Evolutionary conservation across 2,329 filamentous ascomycete species (phyloP).

Genomic region (Alternaria longipes): DNA sequence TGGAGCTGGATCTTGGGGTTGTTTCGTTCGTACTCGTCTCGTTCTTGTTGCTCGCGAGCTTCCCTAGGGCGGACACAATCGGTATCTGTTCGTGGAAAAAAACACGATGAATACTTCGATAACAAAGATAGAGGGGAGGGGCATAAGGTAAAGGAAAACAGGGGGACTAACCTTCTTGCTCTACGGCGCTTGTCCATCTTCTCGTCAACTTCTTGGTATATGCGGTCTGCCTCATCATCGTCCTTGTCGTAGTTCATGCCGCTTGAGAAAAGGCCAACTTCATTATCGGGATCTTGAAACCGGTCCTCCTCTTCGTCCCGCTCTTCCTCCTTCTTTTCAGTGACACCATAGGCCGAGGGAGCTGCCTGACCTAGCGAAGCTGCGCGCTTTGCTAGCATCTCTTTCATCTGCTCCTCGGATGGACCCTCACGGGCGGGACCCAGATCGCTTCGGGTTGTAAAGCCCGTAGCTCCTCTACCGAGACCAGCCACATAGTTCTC

Average conservation of each 20-base stretch:
- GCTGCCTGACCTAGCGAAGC: conserved; percentile 79
- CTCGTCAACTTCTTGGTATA: conserved; percentile 95
- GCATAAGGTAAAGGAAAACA: conserved; percentile 30
- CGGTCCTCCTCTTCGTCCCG: conserved; percentile 79
- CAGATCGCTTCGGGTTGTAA: conserved; percentile 95
- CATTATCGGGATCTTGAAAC: conserved; percentile 96
- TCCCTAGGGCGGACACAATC: conserved; percentile 79
- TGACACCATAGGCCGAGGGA: conserved; percentile 76
- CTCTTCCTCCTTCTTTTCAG: conserved; percentile 74
- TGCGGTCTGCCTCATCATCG: conserved; percentile 95
- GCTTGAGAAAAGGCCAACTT: conserved; percentile 92
- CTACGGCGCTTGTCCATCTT: conserved; percentile 93
- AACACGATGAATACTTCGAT: conserved; percentile 70
- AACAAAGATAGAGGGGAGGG: conserved; percentile 37
- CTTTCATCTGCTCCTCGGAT: conserved; percentile 97
- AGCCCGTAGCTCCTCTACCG: conserved; percentile 95
- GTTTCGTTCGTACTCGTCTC: conserved; percentile 93
- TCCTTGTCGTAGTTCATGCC: conserved; percentile 92
- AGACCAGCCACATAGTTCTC: conserved; percentile 85
- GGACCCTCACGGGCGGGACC: conserved; percentile 95
- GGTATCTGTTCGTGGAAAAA: conserved; percentile 77
- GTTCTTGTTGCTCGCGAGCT: conserved; percentile 89
- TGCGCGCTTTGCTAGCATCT: conserved; percentile 92
- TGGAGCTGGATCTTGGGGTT: conserved; percentile 99
- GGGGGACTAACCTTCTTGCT: conserved; percentile 78